Evolutionary conservation across 2,329 filamentous ascomycete genomes (phyloP).

Genomic region (Trichophyton equinum): DNA sequence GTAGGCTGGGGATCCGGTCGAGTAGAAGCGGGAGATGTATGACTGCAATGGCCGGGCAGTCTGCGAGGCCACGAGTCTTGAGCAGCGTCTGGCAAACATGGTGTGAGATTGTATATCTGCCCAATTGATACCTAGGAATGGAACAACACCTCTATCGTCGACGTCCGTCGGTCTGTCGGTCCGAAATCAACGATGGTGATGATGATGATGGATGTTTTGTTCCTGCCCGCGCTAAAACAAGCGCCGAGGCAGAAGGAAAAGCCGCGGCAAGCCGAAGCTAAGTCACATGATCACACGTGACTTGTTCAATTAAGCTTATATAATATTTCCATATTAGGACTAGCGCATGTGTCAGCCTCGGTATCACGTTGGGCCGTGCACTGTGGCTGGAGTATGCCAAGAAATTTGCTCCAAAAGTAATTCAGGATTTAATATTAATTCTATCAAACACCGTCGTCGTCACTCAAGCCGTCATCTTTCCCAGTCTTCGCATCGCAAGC

Average conservation of each 20-base stretch:
- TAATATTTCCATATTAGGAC: background rate
- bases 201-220: too few relatives aligned
- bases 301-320: background rate
- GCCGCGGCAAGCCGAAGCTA: background rate
- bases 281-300: background rate
- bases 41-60: constrained; percentile 29
- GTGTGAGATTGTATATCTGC: constrained; percentile 8
- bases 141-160: background rate
- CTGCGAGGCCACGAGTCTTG: constrained; percentile 50
- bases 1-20: constrained; percentile 43
- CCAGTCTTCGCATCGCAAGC: background rate
- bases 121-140: background rate
- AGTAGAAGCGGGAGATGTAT: constrained; percentile 27
- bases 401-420: background rate
- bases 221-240: background rate
- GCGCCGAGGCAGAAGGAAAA: background rate
- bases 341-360: constrained; percentile 1
- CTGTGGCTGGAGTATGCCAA: background rate
- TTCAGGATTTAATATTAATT: background rate
- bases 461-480: background rate
- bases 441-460: background rate
- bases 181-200: background rate
- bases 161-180: too few relatives aligned
- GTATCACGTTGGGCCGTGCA: background rate
- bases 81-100: constrained; percentile 37